Conservation (phyloP, 106 monocot genomes). For the Chionographis japonica region DNA sequence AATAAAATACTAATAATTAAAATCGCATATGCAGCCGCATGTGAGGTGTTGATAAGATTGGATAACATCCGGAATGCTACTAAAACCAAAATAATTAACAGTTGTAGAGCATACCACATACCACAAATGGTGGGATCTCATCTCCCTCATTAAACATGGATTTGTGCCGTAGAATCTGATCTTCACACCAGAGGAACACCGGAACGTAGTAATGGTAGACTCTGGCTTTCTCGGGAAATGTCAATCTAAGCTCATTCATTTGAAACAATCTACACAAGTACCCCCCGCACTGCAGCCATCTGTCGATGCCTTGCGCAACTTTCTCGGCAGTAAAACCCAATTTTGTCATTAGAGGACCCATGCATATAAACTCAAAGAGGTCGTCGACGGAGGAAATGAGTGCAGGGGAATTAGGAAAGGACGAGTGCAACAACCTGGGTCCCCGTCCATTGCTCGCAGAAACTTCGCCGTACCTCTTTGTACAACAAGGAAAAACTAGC, state of each 20-base stretch:
- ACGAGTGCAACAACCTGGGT: constrained; percentile 6
- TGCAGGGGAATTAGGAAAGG: constrained; percentile 45
- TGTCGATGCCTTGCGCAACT: constrained; percentile 60
- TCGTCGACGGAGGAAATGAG: constrained; percentile 59
- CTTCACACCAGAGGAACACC: constrained; percentile 92
- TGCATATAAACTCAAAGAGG: constrained; percentile 79
- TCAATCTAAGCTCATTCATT: constrained; percentile 52
- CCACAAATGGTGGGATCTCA: constrained; percentile 78
- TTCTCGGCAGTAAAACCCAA: constrained; percentile 55
- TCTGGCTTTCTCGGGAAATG: constrained; percentile 64
- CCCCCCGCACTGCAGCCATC: constrained; percentile 65
- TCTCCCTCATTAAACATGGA: constrained; percentile 51
- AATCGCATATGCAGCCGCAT: too few species aligned
- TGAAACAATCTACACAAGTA: constrained; percentile 60
- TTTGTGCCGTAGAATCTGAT: constrained; percentile 54
- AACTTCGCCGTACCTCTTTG: background rate
- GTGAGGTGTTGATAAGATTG: too few species aligned
- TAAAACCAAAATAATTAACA: too few species aligned
- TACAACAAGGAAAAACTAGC: constrained; percentile 5
- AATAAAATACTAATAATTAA: too few species aligned
- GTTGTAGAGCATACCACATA: constrained; percentile 13
- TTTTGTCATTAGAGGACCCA: constrained; percentile 61
- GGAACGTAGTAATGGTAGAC: constrained; percentile 91
- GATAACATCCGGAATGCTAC: too few species aligned
- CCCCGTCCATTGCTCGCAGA: constrained; percentile 6